These are phyloP conservation scores for Rubia occidens DNA, from an alignment of 305 asterid species.

Conservation along the genomic window DNA sequence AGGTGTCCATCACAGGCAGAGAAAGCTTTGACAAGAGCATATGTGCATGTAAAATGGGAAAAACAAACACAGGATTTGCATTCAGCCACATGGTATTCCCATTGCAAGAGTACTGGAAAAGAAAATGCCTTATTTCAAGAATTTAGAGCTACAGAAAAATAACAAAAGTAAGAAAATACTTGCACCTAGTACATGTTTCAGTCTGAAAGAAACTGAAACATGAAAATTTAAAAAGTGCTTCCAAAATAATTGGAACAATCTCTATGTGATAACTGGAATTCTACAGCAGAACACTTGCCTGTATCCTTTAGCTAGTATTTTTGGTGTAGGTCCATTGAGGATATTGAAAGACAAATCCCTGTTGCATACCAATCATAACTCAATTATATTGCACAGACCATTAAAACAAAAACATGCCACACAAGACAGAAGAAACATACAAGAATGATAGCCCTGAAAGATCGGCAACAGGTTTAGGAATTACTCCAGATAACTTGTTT, in stretches of 20 bases:
- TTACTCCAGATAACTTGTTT: conserved; percentile 74
- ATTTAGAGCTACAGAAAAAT: background rate
- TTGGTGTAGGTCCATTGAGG: conserved; percentile 74
- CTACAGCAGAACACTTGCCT: conserved; percentile 37
- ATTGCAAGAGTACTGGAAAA: background rate
- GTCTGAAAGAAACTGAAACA: background rate
- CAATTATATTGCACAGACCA: conserved; percentile 9
- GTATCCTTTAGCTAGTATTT: conserved; percentile 75
- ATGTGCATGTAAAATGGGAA: background rate
- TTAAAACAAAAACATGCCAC: conserved; percentile 6
- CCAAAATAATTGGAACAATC: background rate
- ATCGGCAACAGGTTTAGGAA: conserved; percentile 60
- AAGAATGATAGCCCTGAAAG: conserved; percentile 84
- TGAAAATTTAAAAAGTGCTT: background rate
- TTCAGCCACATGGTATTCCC: background rate
- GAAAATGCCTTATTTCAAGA: background rate
- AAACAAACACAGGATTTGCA: background rate
- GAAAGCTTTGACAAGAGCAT: background rate
- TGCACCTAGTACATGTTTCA: background rate
- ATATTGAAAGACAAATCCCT: conserved; percentile 89
- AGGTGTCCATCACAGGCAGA: background rate
- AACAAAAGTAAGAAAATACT: background rate
- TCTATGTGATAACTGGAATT: conserved; percentile 9
- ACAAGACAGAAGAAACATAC: conserved; percentile 45
- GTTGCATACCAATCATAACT: conserved; percentile 24